Evolutionary conservation across 73 alveolate genomes (phyloP).

Genomic region (Uronychia binucleata): DNA sequence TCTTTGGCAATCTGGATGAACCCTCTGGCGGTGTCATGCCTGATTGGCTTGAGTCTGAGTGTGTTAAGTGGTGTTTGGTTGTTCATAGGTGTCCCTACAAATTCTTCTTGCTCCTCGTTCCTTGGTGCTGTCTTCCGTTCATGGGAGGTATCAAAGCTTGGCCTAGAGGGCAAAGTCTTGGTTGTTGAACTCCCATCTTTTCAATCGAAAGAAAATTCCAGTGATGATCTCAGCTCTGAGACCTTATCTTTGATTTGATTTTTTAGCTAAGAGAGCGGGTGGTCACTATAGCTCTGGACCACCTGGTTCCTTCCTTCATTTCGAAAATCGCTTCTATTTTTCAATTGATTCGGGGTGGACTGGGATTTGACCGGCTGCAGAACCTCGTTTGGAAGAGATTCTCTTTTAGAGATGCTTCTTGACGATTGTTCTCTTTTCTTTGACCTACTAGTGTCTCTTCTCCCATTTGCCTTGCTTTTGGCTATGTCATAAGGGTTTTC

Average conservation of each 20-base stretch:
- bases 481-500: neutral
- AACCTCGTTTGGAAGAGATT: too few species aligned
- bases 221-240: neutral
- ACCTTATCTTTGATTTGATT: neutral
- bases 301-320: neutral
- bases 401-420: too few species aligned
- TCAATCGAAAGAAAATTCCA: neutral
- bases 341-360: too few species aligned
- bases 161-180: too few species aligned
- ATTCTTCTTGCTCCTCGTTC: slow-evolving; percentile 9
- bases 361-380: too few species aligned
- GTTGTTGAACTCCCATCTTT: slow-evolving; percentile 6
- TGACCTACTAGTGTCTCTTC: too few species aligned
- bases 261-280: neutral
- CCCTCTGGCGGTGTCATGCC: slow-evolving; percentile 15
- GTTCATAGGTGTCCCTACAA: neutral
- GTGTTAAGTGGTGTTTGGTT: slow-evolving; percentile 3
- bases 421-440: too few species aligned
- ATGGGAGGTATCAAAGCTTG: too few species aligned
- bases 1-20: slow-evolving; percentile 11
- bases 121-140: too few species aligned
- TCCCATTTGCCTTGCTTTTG: neutral
- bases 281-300: neutral
- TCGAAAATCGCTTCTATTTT: too few species aligned
- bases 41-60: slow-evolving; percentile 11